Base-by-base conservation (phyloP, 2,329 filamentous ascomycete species). In the Coniochaeta sp. region DNA sequence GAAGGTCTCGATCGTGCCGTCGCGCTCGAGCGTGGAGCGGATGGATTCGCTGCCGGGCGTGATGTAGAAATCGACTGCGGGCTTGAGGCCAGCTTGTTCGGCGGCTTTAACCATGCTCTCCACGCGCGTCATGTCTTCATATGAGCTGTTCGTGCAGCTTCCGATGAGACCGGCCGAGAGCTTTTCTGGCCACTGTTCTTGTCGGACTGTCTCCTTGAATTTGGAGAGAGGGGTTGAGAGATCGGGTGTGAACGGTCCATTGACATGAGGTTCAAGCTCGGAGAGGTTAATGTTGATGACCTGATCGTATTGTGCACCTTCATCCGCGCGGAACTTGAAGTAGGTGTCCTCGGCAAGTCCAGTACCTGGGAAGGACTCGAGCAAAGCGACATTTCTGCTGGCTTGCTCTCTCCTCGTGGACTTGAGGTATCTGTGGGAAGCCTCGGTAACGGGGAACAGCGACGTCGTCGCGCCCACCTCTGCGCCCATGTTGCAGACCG, bases 141-240 rank as follows among this genome's bases (percentile, higher is more conserved):
- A 99, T 1, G 95, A 98, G 74, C 91, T 96, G 82, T 99, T 99
- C 58, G 95, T 99, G 81, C 95, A 99, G 78, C 92, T 96, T 62
- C 95, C 95, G 71, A 99, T 99, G 59, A 99, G 83, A 58, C 93
- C 93, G 28, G 95, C 93, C 14, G 92, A 95, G 63, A 99, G 89
- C 64, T 88, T 91, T 71, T 90, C 85, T 1, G 95, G 95, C 95
- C 95, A 99, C 58, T 89, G 79, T 74, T 97, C 91, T 67, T 89
- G 82, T 74, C 89, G 82, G 24, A 97, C 91, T 1, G 89, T 87
- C 61, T 90, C 83, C 71, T 92, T 91, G 79, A 99, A 99, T 70
- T 88, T 83, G 57, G 93, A 97, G 59, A 99, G 78, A 5, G 95
- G 93, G 0, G 92, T 97, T 3, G 93, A 95, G 65, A 99, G 82